Percentiles rank a stretch among this genome's conserved stretches.
phyloP scores from a whole-genome alignment of 2,329 filamentous ascomycete genomes.

The Aureobasidium uvarum region DNA sequence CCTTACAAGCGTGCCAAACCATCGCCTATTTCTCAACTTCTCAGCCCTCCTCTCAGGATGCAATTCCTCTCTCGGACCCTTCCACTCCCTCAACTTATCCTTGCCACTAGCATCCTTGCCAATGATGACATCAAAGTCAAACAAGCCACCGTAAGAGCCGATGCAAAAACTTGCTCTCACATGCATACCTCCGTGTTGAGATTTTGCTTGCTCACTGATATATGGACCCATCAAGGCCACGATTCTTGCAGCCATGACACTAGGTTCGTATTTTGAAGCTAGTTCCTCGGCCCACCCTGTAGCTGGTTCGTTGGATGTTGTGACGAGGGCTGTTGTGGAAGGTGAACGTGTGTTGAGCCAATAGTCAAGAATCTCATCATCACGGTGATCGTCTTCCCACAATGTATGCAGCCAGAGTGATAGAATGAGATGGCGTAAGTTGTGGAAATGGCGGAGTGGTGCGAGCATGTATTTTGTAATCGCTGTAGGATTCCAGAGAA shows the following conservation, averaged over 20 bases:
- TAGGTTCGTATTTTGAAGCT: slow-evolving; percentile 42
- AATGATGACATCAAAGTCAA: slow-evolving; percentile 48
- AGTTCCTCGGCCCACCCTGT: slow-evolving; percentile 47
- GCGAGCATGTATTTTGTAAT: slow-evolving; percentile 43
- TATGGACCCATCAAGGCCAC: slow-evolving; percentile 43
- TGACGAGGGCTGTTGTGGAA: slow-evolving; percentile 42
- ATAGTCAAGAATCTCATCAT: slow-evolving; percentile 46
- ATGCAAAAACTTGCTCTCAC: slow-evolving; percentile 49
- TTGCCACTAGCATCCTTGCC: slow-evolving; percentile 36
- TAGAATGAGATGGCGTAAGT: slow-evolving; percentile 44
- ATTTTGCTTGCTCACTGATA: slow-evolving; percentile 44
- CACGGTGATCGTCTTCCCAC: slow-evolving; percentile 43
- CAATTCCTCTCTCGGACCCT: slow-evolving; percentile 47
- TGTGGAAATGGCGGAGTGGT: slow-evolving; percentile 45
- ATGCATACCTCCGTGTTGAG: slow-evolving; percentile 43
- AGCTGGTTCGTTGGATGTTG: slow-evolving; percentile 35
- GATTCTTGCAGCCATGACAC: slow-evolving; percentile 44
- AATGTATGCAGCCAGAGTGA: slow-evolving; percentile 45
- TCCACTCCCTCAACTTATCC: slow-evolving; percentile 43
- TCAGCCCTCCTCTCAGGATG: slow-evolving; percentile 43
- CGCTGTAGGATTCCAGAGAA: slow-evolving; percentile 41
- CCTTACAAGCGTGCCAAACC: slow-evolving; percentile 39
- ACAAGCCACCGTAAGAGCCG: slow-evolving; percentile 44
- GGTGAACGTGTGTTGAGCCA: slow-evolving; percentile 46
- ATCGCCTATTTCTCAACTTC: slow-evolving; percentile 46